These are phyloP conservation scores for Chrysoporthe puriensis DNA, from an alignment of 2,329 filamentous ascomycete genomes.

Conservation along the genomic window DNA sequence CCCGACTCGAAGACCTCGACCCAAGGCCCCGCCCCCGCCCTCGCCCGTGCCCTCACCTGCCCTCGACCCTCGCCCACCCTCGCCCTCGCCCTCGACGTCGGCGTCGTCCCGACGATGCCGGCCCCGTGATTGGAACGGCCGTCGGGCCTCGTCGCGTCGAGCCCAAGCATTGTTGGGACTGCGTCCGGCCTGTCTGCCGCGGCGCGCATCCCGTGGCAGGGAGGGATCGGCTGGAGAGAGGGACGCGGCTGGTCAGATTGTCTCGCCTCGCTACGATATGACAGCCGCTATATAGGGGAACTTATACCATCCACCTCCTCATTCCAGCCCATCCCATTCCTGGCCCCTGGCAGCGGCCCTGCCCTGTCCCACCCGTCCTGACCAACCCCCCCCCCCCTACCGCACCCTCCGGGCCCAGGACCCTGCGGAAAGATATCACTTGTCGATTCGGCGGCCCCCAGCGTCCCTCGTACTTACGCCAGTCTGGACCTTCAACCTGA, in stretches of 20 bases:
- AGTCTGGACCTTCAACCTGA: neutral
- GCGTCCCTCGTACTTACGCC: conserved; percentile 3
- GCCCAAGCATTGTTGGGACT: neutral
- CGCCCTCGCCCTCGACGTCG: no score
- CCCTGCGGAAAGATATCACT: conserved; percentile 11
- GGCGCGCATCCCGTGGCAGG: conserved; percentile 1
- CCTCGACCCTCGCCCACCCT: no score
- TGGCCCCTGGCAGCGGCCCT: neutral
- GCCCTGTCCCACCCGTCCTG: neutral
- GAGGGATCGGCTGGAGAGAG: neutral
- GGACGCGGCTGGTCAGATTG: neutral
- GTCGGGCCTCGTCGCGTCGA: neutral
- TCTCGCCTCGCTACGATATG: neutral
- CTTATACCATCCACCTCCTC: conserved; percentile 1
- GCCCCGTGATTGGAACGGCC: no score
- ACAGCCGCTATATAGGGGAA: conserved; percentile 7
- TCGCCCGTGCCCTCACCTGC: no score
- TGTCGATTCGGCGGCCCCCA: conserved; percentile 1
- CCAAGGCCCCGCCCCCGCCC: no score
- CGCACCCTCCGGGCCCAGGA: no score
- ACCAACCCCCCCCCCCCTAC: neutral
- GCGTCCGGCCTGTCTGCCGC: neutral
- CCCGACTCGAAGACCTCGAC: neutral
- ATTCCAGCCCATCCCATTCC: conserved; percentile 16
- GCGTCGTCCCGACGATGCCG: no score